phyloP scores from a whole-genome alignment of 2,329 filamentous ascomycete genomes.

The Massarina eburnea region DNA sequence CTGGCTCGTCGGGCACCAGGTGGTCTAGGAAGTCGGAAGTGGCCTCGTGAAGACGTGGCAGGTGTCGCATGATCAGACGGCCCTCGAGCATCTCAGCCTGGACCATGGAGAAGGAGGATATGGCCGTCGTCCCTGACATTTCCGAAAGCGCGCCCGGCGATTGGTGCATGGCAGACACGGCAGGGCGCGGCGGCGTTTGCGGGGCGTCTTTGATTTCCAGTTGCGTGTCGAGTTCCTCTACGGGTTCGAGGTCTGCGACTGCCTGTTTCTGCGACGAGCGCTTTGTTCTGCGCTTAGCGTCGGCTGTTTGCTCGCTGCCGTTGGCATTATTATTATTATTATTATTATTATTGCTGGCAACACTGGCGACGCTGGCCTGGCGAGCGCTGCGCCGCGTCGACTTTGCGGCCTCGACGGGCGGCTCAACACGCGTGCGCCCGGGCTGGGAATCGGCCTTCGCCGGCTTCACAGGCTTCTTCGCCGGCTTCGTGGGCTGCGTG shows the following conservation, averaged over 20 bases:
- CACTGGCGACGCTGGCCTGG: slow-evolving; percentile 28
- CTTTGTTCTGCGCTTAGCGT: slow-evolving; percentile 20
- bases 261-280: slow-evolving; percentile 24
- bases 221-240: slow-evolving; percentile 34
- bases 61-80: slow-evolving; percentile 44
- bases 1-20: slow-evolving; percentile 29
- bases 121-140: slow-evolving; percentile 51
- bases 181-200: slow-evolving; percentile 23
- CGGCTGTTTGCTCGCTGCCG: slow-evolving; percentile 22
- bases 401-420: slow-evolving; percentile 18
- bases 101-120: slow-evolving; percentile 49
- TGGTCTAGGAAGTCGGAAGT: slow-evolving; percentile 33
- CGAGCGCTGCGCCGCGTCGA: slow-evolving; percentile 28
- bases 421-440: too few relatives aligned
- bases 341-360: slow-evolving; percentile 29
- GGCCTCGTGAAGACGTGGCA: slow-evolving; percentile 41
- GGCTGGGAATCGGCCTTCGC: too few relatives aligned
- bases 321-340: too few relatives aligned
- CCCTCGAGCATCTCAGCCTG: slow-evolving; percentile 47
- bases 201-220: slow-evolving; percentile 23
- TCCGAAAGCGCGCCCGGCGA: slow-evolving; percentile 44
- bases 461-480: too few relatives aligned
- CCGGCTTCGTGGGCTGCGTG: too few relatives aligned
- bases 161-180: slow-evolving; percentile 15
- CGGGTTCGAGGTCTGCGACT: slow-evolving; percentile 35